phyloP scores from a whole-genome alignment of 805 yeast genomes.

The Barnettozyma siamensis region DNA sequence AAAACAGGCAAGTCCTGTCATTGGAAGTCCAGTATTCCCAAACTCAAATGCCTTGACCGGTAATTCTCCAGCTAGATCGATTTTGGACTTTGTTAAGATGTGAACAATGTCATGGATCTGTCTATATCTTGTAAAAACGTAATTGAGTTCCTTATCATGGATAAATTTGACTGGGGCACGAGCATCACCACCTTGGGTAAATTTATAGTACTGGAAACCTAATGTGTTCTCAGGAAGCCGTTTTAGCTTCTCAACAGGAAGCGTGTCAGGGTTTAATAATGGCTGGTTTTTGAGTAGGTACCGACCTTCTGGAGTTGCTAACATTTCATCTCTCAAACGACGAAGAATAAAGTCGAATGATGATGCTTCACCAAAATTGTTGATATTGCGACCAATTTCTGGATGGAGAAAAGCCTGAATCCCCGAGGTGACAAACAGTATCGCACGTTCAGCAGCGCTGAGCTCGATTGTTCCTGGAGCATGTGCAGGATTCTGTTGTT shows the following conservation, averaged over 20 bases:
- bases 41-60: slow-evolving; percentile 90
- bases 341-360: slow-evolving; percentile 66
- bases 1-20: slow-evolving; percentile 86
- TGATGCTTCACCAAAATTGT: slow-evolving; percentile 85
- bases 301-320: slow-evolving; percentile 70
- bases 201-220: slow-evolving; percentile 77
- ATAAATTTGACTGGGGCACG: slow-evolving; percentile 83
- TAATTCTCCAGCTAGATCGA: slow-evolving; percentile 93
- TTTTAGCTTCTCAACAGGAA: slow-evolving; percentile 57
- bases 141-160: slow-evolving; percentile 86
- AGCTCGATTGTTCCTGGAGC: slow-evolving; percentile 75
- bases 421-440: slow-evolving; percentile 69
- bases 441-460: slow-evolving; percentile 50
- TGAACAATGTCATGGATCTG: slow-evolving; percentile 98
- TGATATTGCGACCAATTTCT: slow-evolving; percentile 67
- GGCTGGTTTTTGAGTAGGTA: slow-evolving; percentile 75
- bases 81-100: slow-evolving; percentile 84
- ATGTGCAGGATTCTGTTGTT: slow-evolving; percentile 28
- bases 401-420: slow-evolving; percentile 75
- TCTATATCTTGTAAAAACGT: slow-evolving; percentile 87
- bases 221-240: slow-evolving; percentile 61
- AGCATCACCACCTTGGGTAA: slow-evolving; percentile 91
- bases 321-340: slow-evolving; percentile 64
- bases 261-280: slow-evolving; percentile 65
- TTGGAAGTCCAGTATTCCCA: slow-evolving; percentile 87